These are phyloP conservation scores for Mrakia gelida DNA, from an alignment of 768 basidiomycete genomes.

Conservation along the genomic window DNA sequence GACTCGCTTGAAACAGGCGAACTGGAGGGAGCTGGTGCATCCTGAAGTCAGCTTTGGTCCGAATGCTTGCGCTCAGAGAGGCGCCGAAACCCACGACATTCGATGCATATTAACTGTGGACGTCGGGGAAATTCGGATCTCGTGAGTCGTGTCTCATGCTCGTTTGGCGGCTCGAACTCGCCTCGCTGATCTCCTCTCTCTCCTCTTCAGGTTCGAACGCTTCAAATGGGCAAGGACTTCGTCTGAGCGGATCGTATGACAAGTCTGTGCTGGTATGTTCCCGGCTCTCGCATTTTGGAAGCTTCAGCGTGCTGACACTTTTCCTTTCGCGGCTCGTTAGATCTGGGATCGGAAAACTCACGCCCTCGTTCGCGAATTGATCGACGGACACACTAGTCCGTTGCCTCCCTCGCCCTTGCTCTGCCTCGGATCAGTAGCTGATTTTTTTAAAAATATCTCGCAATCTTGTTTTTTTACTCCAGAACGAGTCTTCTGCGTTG, in stretches of 20 bases:
- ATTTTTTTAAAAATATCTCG: not conserved
- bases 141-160: too few relatives aligned
- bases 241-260: conserved; percentile 84
- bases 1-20: too few relatives aligned
- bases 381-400: conserved; percentile 58
- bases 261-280: conserved; percentile 65
- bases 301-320: not conserved
- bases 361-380: conserved; percentile 65
- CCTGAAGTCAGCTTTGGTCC: conserved; percentile 54
- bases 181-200: not conserved
- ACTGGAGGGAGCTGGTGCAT: too few relatives aligned
- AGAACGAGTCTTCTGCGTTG: conserved; percentile 78
- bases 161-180: not conserved
- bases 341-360: conserved; percentile 78
- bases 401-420: not conserved
- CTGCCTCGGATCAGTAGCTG: too few relatives aligned
- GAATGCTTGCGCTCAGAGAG: conserved; percentile 39
- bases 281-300: not conserved
- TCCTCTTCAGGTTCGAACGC: conserved; percentile 52
- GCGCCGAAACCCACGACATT: conserved; percentile 32
- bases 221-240: conserved; percentile 66
- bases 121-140: conserved; percentile 59
- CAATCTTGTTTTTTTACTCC: not conserved
- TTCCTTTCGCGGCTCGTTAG: too few relatives aligned
- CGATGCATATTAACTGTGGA: conserved; percentile 3